A percentile compares a stretch with the other conserved stretches of the same genome.
Conservation (phyloP, 495 filamentous ascomycete species). For the Friedmanniomyces simplex region DNA sequence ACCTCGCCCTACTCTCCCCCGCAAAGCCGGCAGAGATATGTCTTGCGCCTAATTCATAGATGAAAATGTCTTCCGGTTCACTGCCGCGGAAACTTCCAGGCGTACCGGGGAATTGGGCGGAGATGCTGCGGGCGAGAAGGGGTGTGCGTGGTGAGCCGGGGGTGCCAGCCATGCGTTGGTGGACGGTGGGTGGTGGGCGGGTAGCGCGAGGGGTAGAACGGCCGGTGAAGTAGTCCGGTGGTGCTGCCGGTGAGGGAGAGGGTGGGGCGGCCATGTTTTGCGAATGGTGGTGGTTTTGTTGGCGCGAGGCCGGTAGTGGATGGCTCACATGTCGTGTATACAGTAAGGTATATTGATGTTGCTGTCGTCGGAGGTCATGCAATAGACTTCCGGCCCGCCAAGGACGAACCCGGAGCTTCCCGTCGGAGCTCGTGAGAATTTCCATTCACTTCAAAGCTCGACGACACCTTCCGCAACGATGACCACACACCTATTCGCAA, state of each 20-base stretch:
- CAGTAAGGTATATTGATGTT: background rate
- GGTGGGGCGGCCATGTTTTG: background rate
- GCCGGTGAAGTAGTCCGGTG: slow-evolving; percentile 14
- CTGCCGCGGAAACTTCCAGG: slow-evolving; percentile 56
- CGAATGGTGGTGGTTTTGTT: background rate
- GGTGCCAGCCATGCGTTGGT: background rate
- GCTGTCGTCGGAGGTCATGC: background rate
- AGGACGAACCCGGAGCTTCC: too few species aligned
- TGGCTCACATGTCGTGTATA: too few species aligned
- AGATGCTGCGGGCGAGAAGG: slow-evolving; percentile 37
- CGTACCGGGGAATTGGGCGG: slow-evolving; percentile 54
- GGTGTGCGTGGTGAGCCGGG: slow-evolving; percentile 43
- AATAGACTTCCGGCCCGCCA: too few species aligned
- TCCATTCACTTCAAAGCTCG: background rate
- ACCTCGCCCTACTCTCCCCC: slow-evolving; percentile 65
- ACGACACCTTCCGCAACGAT: too few species aligned
- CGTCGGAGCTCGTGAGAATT: background rate
- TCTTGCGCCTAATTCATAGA: slow-evolving; percentile 74
- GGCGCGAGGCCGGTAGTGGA: background rate
- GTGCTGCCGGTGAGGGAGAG: background rate
- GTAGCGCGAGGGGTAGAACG: slow-evolving; percentile 8
- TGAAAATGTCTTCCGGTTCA: slow-evolving; percentile 66
- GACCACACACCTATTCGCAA: background rate
- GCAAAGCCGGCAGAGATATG: slow-evolving; percentile 77
- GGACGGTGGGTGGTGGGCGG: background rate